Base-by-base conservation (phyloP, 371 early-diverging fungal genomes). In the Haplosporangium sp. region DNA sequence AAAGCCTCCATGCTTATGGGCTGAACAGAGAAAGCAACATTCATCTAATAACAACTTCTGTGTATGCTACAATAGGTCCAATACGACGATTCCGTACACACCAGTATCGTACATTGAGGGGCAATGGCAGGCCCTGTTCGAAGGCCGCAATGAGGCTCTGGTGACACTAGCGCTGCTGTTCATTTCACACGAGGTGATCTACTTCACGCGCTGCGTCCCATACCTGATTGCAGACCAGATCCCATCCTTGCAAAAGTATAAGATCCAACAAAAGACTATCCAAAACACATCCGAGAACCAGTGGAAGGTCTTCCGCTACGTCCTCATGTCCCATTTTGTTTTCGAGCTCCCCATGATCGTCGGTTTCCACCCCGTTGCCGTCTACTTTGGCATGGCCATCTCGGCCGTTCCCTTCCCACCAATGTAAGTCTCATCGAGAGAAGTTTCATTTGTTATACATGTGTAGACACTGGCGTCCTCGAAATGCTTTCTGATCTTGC, bases 281-380 rank as follows among this genome's bases (percentile, higher is more conserved):
- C 83, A 81, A 36, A 90, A 92, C 69, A 90, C 92, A 0, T 58
- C 75, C 21, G 86, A 74, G 52, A 87, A 91, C 69, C 87, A 91
- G 74, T 92, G 92, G 91, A 93, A 89, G 65, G 95, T 95, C 69
- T 81, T 92, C 41, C 82, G 82, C 38, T 83, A 86, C 63, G 93
- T 96, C 13, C 74, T 96, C 23, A 83, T 89, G 61, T 83, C 83
- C 55, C 96, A 96, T 65, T 88, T 94, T 74, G 40, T 89, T 37
- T 87, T 93, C 67, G 94, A 95, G 83, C 87, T 92, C 36, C 97
- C 97, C 61, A 84, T 95, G 84, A 93, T 95, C 83, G 86, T 94
- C 51, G 80, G 84, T 16, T 97, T 97, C 85, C 90, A 96, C 80
- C 96, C 96, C 10, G 73, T 91, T 67, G 95, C 94, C 18, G 86